Evolutionary conservation across 2,329 filamentous ascomycete species (phyloP).

Genomic region (Metarhizium sp.): DNA sequence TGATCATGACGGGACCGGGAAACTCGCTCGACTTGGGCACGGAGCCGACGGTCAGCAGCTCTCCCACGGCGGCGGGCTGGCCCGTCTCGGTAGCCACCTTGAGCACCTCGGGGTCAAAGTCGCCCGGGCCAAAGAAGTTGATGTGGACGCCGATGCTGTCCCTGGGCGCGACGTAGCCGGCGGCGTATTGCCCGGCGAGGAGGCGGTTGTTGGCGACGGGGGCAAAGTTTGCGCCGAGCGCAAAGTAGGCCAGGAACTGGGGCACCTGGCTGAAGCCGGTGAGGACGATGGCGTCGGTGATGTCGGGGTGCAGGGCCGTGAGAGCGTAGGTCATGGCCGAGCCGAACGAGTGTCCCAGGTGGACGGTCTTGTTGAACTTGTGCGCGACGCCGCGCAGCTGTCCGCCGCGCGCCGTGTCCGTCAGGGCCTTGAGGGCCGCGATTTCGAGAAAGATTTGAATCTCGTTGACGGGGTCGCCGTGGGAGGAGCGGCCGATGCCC

Average conservation of each 20-base stretch:
- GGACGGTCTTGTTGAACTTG: constrained; percentile 36
- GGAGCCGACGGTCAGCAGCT: constrained; percentile 45
- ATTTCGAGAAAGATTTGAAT: constrained; percentile 50
- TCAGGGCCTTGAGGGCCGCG: constrained; percentile 46
- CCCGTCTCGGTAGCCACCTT: constrained; percentile 33
- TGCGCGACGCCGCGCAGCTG: constrained; percentile 30
- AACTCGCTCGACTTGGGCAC: constrained; percentile 28
- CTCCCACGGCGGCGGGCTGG: constrained; percentile 49
- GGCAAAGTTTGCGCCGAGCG: constrained; percentile 36
- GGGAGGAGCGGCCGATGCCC: constrained; percentile 48
- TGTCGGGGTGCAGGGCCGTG: constrained; percentile 38
- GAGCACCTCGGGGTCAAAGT: constrained; percentile 46
- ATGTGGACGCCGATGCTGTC: constrained; percentile 39
- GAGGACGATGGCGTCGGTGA: constrained; percentile 49
- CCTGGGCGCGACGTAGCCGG: constrained; percentile 44
- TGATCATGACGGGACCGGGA: constrained; percentile 45
- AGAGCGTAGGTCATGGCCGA: constrained; percentile 48
- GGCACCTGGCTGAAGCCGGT: constrained; percentile 48
- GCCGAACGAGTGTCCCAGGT: constrained; percentile 57
- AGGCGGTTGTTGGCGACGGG: constrained; percentile 25
- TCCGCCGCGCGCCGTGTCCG: constrained; percentile 35
- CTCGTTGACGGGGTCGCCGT: constrained; percentile 48
- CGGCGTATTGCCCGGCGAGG: constrained; percentile 23
- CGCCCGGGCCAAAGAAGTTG: constrained; percentile 40
- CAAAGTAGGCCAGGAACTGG: constrained; percentile 33